Evolutionary conservation across 2,329 filamentous ascomycete species (phyloP), one percentile per base, ranked within the genome.

Genomic region (Fonsecaea monophora): DNA sequence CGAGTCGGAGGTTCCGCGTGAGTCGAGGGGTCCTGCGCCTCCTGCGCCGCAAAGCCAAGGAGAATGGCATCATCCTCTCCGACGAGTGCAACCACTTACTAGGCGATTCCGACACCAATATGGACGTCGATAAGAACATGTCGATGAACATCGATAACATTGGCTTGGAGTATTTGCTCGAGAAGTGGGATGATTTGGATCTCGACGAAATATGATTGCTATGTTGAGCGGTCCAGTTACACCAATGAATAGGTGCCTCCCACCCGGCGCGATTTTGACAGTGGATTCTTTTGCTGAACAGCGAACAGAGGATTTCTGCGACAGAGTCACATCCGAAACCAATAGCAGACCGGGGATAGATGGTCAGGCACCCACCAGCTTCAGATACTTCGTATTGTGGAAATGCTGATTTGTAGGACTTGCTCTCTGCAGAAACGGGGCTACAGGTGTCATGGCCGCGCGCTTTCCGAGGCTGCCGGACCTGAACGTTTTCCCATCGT

Each of bases 121-220:
- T 70, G 75, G 32, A 75, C 75, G 48, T 66, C 55, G 40, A 64
- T 64, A 2, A 60, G 66, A 15, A 56, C 38, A 9, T 45, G 56
- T 13, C 62, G 37, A 58, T 9, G 8, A 60, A 45, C 5, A 50
- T 61, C 10, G 64, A 68, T 15, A 64, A 68, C 50, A 54, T 70
- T 13, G 71, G 72, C 55, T 12, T 77, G 63, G 74, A 77, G 54
- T 67, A 65, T 40, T 74, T 76, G 62, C 60, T 77, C 21, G 70
- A 74, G 54, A 76, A 76, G 61, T 77, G 74, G 74, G 73, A 74
- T 55, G 62, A 68, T 25, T 32, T 75, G 32, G 60, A 68, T 35
- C 56, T 70, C 8, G 53, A 70, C 8, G 62, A 55, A 34, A 37
- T 45, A 10, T 60, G 30, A 38, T 50, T 60, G 38, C 18, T 34